These are phyloP conservation scores for Lumnitzera littorea DNA, from an alignment of 345 rosid species.

Conservation along the genomic window DNA sequence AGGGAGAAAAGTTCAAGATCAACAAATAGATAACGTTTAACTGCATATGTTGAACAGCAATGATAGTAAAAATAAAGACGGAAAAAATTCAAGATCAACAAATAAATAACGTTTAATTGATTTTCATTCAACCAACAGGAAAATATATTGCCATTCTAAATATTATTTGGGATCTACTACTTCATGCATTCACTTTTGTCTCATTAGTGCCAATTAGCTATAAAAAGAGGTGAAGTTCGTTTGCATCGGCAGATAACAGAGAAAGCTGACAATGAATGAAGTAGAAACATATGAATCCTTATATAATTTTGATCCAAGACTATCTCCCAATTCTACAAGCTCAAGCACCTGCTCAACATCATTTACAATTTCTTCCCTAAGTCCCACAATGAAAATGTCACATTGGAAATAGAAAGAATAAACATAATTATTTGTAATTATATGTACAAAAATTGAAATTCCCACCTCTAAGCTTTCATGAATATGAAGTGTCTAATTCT, in stretches of 20 bases:
- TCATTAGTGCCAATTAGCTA: conserved; percentile 85
- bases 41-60: too few relatives aligned
- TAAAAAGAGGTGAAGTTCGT: conserved; percentile 4
- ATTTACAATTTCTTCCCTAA: conserved; percentile 78
- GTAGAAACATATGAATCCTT: not conserved
- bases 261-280: not conserved
- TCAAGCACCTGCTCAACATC: conserved; percentile 75
- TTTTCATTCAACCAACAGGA: too few relatives aligned
- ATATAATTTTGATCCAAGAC: conserved; percentile 24
- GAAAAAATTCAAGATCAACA: too few relatives aligned
- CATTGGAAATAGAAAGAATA: conserved; percentile 36
- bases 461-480: conserved; percentile 91
- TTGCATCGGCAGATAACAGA: not conserved
- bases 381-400: conserved; percentile 85
- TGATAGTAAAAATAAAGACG: too few relatives aligned
- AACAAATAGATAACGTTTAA: too few relatives aligned
- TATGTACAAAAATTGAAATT: too few relatives aligned
- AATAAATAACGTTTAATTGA: too few relatives aligned
- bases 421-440: not conserved
- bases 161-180: conserved; percentile 96
- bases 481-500: conserved; percentile 74
- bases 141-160: conserved; percentile 69
- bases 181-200: conserved; percentile 91
- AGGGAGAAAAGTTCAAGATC: too few relatives aligned
- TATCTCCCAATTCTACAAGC: conserved; percentile 86